Evolutionary conservation across 139 green algal species (phyloP).

Genomic region (Edaphochlamys debaryana): DNA sequence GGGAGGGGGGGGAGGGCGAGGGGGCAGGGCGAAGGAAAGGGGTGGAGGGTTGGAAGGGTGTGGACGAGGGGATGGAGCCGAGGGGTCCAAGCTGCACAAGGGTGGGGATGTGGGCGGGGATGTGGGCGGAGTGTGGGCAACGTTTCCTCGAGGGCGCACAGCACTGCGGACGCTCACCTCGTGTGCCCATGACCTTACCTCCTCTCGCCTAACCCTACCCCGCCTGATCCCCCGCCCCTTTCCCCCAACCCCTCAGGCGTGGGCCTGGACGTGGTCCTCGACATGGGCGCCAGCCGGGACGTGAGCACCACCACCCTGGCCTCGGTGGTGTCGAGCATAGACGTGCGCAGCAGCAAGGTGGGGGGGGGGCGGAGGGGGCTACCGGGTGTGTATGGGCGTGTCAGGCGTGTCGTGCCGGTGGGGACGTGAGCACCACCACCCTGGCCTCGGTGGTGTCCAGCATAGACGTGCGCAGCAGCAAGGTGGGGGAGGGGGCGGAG

Average conservation of each 20-base stretch:
- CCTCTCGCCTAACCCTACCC: no score
- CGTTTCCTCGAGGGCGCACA: no score
- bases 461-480: neutral
- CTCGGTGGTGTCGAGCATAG: neutral
- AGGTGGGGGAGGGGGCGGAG: neutral
- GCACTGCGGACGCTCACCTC: no score
- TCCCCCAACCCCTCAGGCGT: neutral
- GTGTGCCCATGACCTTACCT: no score
- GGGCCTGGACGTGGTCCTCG: neutral
- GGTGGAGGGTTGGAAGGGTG: no score
- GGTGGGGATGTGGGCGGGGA: no score
- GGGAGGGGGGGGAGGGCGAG: slow-evolving; percentile 7
- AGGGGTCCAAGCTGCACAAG: no score
- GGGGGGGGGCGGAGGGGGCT: no score
- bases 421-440: neutral
- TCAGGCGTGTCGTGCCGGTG: no score
- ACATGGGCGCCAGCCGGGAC: neutral
- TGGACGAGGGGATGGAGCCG: no score
- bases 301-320: neutral
- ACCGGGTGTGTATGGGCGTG: no score
- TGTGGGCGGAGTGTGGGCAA: no score
- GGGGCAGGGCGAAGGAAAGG: neutral
- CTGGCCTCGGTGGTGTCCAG: neutral
- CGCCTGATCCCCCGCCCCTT: neutral
- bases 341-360: neutral